Evolutionary conservation across 1,139 yeast genomes (phyloP), one percentile per base, ranked within the genome.

Genomic region (Debaryomycetaceae sp.): DNA sequence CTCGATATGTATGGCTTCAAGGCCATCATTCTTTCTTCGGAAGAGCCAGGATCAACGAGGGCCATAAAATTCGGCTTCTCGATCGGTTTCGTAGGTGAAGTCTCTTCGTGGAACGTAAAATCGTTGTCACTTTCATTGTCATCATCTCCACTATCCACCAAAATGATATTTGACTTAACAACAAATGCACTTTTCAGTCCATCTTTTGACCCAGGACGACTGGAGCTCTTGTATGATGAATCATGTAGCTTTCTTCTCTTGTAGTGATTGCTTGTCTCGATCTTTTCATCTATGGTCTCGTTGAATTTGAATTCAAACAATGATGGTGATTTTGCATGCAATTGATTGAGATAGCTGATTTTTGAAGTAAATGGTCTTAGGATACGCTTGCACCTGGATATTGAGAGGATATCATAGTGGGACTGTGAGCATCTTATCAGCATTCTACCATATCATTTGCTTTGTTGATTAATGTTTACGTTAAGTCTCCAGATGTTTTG

Each of bases 361-460:
- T 69, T 69, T 39, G 73, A 54, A 6, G 69, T 48, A 17, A 72
- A 54, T 11, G 77, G 77, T 27, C 77, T 60, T 7, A 66, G 59
- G 3, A 67, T 53, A 41, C 75, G 54, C 50, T 68, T 69, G 54
- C 71, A 68, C 46, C 65, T 60, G 5, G 63, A 42, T 11, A 46
- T 34, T 8, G 42, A 43, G 23, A 46, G 38, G 5, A 34, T 23
- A 13, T 39, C 49, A 27, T 37, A 23, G 13, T 40, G 24, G 13
- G 24, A 39, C 8, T 33, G 39, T 11, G 40, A 17, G 27, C 37
- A 23, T 24, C 31, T 35, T 34, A 29, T 45, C 11, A 43, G 41
- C 43, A 41, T 45, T 14, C 6, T 13, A 23, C 27, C 31, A 13
- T 22, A 23, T 11, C 14, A 24, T 13, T 27, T 27, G 31, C 31